Percentiles rank a stretch among this genome's conserved stretches.
Conservation (phyloP, 148 eudicot species). For the Beta vulgaris region DNA sequence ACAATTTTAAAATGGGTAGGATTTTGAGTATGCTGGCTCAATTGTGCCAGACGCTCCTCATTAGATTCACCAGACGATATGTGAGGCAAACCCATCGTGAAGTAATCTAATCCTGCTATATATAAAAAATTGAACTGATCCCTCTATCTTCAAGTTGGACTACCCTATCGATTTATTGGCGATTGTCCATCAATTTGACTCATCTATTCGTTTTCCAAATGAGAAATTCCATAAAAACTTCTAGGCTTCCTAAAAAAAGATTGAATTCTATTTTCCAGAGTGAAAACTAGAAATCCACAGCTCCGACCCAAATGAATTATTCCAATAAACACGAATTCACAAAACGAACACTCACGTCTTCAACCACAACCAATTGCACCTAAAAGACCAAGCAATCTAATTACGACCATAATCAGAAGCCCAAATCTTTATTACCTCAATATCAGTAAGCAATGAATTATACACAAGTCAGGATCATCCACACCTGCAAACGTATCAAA, state of each 20-base stretch:
- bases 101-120: conserved; percentile 17
- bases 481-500: conserved; percentile 24
- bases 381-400: conserved; percentile 24
- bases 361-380: conserved; percentile 17
- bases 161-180: neutral
- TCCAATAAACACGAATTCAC: conserved; percentile 11
- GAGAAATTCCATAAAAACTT: conserved; percentile 4
- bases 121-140: neutral
- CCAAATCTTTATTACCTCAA: conserved; percentile 30
- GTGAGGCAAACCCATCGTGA: conserved; percentile 73
- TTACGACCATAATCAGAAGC: conserved; percentile 10
- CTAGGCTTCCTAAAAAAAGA: neutral
- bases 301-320: neutral
- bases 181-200: conserved; percentile 3
- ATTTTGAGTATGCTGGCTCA: conserved; percentile 27
- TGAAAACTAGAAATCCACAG: neutral
- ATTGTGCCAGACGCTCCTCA: conserved; percentile 28
- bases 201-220: conserved; percentile 5
- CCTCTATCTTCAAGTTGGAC: neutral
- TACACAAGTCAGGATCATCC: conserved; percentile 20
- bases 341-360: conserved; percentile 16
- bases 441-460: conserved; percentile 6
- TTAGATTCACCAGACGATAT: conserved; percentile 36
- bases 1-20: conserved; percentile 25
- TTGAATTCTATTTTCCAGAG: neutral